phyloP scores from a whole-genome alignment of 768 basidiomycete species.

The Neoboletus brunneissimus region DNA sequence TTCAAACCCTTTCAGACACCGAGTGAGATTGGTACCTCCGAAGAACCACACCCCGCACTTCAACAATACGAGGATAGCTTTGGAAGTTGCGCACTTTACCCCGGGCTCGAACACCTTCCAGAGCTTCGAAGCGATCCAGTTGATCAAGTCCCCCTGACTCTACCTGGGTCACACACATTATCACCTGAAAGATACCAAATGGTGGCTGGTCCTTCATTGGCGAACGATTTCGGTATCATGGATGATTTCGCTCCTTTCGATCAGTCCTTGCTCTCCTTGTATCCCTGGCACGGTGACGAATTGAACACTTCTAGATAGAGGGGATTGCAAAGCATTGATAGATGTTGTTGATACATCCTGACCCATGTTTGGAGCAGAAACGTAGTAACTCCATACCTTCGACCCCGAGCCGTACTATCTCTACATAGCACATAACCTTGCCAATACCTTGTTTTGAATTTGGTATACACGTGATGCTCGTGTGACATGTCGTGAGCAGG shows the following conservation, averaged over 20 bases:
- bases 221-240: background rate
- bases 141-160: background rate
- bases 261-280: background rate
- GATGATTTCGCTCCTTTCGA: background rate
- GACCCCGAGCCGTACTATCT: too few relatives aligned
- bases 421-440: too few relatives aligned
- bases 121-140: background rate
- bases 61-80: background rate
- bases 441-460: too few relatives aligned
- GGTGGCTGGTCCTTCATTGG: background rate
- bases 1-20: constrained; percentile 24
- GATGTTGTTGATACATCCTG: background rate
- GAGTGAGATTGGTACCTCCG: constrained; percentile 19
- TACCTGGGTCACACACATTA: background rate
- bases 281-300: background rate
- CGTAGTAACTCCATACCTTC: background rate
- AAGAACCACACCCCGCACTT: background rate
- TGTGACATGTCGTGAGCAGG: constrained; percentile 1
- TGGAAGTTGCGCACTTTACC: background rate
- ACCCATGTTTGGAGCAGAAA: background rate
- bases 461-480: background rate
- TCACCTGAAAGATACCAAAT: background rate
- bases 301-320: background rate
- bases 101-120: constrained; percentile 3
- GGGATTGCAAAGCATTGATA: background rate